Base-by-base conservation (phyloP, 176 grass and related monocot species). In the Luzula sylvatica region DNA sequence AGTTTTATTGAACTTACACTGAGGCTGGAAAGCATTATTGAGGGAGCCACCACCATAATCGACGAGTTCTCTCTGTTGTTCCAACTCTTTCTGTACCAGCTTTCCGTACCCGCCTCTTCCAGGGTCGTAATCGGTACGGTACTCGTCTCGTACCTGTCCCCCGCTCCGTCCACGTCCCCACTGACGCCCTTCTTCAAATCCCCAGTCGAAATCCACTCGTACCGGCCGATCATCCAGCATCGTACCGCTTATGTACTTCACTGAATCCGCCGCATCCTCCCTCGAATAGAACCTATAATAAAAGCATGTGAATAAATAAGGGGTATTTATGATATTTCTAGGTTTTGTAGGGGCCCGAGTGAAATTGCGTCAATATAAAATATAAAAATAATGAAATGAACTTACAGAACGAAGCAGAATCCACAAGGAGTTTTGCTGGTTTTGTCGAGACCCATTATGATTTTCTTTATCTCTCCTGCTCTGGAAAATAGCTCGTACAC, bases 111-210 rank as follows among this genome's bases (percentile, higher is more conserved):
- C 90, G 67, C 90, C 90, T 70, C 90, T 80, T 67, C 88, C 92
- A 56, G 92, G 92, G 73, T 98, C 92, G 57, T 98, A 98, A 73
- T 98, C 92, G 2, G 92, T 90, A 39, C 92, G 92, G 55, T 98
- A 98, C 56, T 98, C 92, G 59, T 98, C 92, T 67, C 92, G 75
- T 64, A 98, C 92, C 60, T 98, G 92, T 51, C 92, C 92, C 25
- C 92, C 92, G 71, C 92, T 98, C 40, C 92, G 72, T 12, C 92
- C 92, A 57, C 92, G 92, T 2, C 92, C 92, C 92, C 92, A 98
- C 11, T 78, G 75, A 38, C 75, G 69, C 1, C 75, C 75, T 58
- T 78, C 75, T 27, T 78, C 75, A 47, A 78, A 78, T 11, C 75
- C 75, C 75, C 75, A 78, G 20, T 78, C 75, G 46, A 78, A 78